Evolutionary conservation across 2,329 filamentous ascomycete genomes (phyloP), one percentile per base, ranked within the genome.

Genomic region (Trichoderma sp.): DNA sequence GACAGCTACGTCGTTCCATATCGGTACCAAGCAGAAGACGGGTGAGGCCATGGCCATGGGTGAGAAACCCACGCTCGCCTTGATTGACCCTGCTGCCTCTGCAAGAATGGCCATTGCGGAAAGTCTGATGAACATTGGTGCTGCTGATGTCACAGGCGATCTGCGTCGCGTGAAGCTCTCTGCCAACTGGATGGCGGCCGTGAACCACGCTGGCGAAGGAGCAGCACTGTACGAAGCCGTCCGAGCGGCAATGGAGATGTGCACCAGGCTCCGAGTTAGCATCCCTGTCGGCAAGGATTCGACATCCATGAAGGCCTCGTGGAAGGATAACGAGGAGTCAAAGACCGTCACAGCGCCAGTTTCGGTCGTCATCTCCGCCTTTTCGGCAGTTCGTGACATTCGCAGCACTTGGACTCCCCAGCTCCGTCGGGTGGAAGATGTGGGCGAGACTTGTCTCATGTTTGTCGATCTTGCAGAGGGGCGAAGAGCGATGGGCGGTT

Each of bases 171-270:
- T 98, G 70, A 91, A 94, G 77, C 86, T 98, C 10, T 97, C 94
- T 3, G 94, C 94, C 59, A 98, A 99, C 81, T 99, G 94, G 94
- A 98, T 98, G 95, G 94, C 93, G 3, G 94, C 94, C n/a, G 92
- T 94, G 69, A 93, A 89, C 76, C 93, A 97, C 77, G 90, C 92
- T 25, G 95, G 95, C 56, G 95, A 99, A 79, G 94, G 93, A 48
- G 94, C 94, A 45, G 93, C 90, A 17, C 85, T 98, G 35, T 98
- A 97, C 75, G 93, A 97, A 78, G 95, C 94, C 34, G 95, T 97
- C 2, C 87, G 97, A 76, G 93, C 94, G 10, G 94, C 94, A 58
- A 90, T 97, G 87, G 91, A 97, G 57, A 84, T 99, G 9, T 99
- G 95, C 79, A 93, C 93, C 2, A 85, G 91, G 73, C 85, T 98